Percentiles rank a stretch among this genome's conserved stretches.
phyloP scores from a whole-genome alignment of 1,284 basidiomycete species.

The Naganishia albida region DNA sequence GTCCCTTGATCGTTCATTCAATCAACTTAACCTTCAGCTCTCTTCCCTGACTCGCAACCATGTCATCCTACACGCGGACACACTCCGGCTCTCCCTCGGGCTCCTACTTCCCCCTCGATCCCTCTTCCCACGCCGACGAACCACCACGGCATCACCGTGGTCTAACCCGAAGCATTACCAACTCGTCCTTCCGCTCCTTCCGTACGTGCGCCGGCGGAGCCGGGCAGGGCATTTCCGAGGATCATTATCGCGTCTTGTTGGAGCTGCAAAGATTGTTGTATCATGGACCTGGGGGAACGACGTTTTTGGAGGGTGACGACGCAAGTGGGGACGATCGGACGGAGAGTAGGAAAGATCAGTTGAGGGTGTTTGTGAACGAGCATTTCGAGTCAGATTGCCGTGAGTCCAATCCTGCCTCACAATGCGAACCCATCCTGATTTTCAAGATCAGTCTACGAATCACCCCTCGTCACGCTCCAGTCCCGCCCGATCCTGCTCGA shows the following conservation, averaged over 20 bases:
- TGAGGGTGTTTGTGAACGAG: slow-evolving; percentile 13
- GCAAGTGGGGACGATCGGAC: neutral
- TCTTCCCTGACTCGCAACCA: neutral
- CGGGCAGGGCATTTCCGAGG: slow-evolving; percentile 10
- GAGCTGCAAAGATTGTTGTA: slow-evolving; percentile 31
- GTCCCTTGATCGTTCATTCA: neutral
- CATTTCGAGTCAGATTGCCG: slow-evolving; percentile 28
- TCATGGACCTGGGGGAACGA: neutral
- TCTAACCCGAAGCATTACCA: slow-evolving; percentile 11
- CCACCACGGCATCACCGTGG: neutral
- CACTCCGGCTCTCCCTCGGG: too few relatives aligned
- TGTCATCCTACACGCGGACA: neutral
- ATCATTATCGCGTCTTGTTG: slow-evolving; percentile 24
- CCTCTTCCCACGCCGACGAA: too few relatives aligned
- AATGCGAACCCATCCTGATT: neutral
- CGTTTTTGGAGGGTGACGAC: slow-evolving; percentile 10
- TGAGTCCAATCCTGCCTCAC: neutral
- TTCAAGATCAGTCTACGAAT: slow-evolving; percentile 26
- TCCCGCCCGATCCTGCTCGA: slow-evolving; percentile 18
- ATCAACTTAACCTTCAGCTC: neutral
- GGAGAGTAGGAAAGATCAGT: neutral
- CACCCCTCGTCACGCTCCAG: slow-evolving; percentile 29
- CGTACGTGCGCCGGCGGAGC: slow-evolving; percentile 3
- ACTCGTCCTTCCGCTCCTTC: slow-evolving; percentile 3
- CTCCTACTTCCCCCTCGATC: too few relatives aligned